Evolutionary conservation across 768 basidiomycete genomes (phyloP), one percentile per base, ranked within the genome.

Genomic region (Leccinellum luteum): DNA sequence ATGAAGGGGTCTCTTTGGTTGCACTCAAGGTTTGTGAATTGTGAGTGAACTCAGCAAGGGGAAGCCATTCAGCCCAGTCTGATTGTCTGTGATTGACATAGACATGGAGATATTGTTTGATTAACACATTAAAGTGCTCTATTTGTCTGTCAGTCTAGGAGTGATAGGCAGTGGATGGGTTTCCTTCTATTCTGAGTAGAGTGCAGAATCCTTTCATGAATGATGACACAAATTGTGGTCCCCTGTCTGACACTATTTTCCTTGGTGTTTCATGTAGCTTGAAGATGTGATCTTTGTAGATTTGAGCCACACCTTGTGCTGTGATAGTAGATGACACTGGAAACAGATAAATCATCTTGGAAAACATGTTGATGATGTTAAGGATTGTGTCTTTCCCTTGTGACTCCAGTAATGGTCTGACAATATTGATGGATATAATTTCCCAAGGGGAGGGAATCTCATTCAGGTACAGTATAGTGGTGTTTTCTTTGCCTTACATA

Each of bases 181-280:
- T 55, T 28, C 19, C 23, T 12, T 48, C 9, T 0, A 55, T 55
- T 2, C 23, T 2, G 1, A 55, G n/a, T 2, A 55, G 43, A 2
- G 14, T 10, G 8, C 48, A 48, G 6, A 54, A 23, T 6, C 34
- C 44, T 4, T 10, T 48, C 53, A 27, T 55, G 54, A 55, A 55
- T 1, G 23, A 27, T 0, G 23, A 47, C 0, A 47, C 3, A 14
- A 47, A 47, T 8, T 47, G 45, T 15, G 45, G 23, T 6, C 45
- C 45, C 13, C 13, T 0, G 1, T 43, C n/a, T 0, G 9, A 19
- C 0, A 43, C 12, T 10, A 43, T 7, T 9, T 43, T 44, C 7
- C 4, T 9, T 4, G 43, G 43, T 0, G 43, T 44, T 2, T 19
- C 43, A 13, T 44, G 19, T 12, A 47, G 14, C 27, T 47, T 47